Evolutionary conservation across 2,329 filamentous ascomycete genomes (phyloP).

Genomic region (Colletotrichum viniferum): DNA sequence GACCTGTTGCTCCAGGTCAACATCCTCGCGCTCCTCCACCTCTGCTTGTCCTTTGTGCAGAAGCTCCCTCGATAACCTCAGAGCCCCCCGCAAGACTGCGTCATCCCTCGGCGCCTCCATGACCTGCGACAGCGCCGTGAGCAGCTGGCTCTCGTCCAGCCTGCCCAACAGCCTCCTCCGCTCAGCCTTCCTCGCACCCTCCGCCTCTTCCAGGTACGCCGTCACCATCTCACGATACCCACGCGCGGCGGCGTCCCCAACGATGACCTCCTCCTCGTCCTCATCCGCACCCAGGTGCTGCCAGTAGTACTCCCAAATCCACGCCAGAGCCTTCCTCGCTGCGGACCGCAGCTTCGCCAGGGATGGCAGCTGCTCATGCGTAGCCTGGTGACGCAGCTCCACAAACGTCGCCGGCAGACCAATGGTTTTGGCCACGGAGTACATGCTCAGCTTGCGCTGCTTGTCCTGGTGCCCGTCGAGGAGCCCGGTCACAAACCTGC

Average conservation of each 20-base stretch:
- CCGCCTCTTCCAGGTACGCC: constrained; percentile 40
- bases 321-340: constrained; percentile 72
- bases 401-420: constrained; percentile 80
- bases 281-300: constrained; percentile 44
- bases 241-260: neutral
- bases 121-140: constrained; percentile 43
- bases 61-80: constrained; percentile 48
- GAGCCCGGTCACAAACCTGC: constrained; percentile 79
- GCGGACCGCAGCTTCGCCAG: constrained; percentile 74
- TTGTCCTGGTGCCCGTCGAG: constrained; percentile 75
- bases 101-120: constrained; percentile 45
- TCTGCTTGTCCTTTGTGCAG: constrained; percentile 28
- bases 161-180: constrained; percentile 34
- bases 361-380: constrained; percentile 85
- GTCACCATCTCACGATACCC: constrained; percentile 40
- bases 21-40: neutral
- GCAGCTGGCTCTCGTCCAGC: constrained; percentile 40
- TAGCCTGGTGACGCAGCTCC: constrained; percentile 86
- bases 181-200: constrained; percentile 27
- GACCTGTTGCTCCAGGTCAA: constrained; percentile 25
- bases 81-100: constrained; percentile 45
- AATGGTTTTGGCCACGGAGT: constrained; percentile 70
- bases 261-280: neutral
- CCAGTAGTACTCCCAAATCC: constrained; percentile 95
- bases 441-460: constrained; percentile 73